Base-by-base conservation (phyloP, 2,329 filamentous ascomycete genomes). In the Pseudocercospora eumusae region DNA sequence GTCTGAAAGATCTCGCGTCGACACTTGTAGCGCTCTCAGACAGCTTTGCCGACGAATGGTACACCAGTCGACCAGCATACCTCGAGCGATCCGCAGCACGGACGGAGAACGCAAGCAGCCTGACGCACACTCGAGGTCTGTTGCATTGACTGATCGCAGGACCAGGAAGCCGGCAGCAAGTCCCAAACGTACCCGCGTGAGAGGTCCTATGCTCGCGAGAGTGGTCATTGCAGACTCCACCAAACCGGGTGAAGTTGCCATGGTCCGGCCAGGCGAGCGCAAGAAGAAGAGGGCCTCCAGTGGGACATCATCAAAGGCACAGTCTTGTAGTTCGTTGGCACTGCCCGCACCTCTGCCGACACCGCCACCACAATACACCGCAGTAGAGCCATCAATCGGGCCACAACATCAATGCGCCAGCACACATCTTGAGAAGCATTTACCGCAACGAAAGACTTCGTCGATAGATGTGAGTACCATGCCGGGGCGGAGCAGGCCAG, bases 1-100 rank as follows among this genome's bases (percentile, higher is more conserved):
- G 25, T 80, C 79, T n/a, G 78, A 82, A 57, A 65, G 68, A 7
- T 79, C 79, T 13, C 69, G 80, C n/a, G 62, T 70, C n/a, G 78
- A 81, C 49, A 79, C 79, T 18, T 70, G 81, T 52, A 69, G 73
- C 11, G 75, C 77, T 15, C 71, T 81, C 56, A 75, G 75, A 28
- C 72, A 77, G 59, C 73, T 81, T 8, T 77, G 73, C 56, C 64
- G 59, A 10, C 64, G 72, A 6, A 63, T 71, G 61, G 21, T 52
- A n/a, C 61, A 62, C 10, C 13, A 31, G 36, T 7, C 6, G 20
- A 3, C 53, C 15, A 28, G 20, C 11, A 23, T 53, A 21, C 20
- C 33, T 31, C 45, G 31, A 36, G 31, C 27, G n/a, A 15, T 56
- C 13, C 49, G 33, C 18, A n/a, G 25, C 21, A 27, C 23, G 11